Evolutionary conservation across 83 land plant genomes (phyloP), one percentile per base, ranked within the genome.

Genomic region (Picea mariana): DNA sequence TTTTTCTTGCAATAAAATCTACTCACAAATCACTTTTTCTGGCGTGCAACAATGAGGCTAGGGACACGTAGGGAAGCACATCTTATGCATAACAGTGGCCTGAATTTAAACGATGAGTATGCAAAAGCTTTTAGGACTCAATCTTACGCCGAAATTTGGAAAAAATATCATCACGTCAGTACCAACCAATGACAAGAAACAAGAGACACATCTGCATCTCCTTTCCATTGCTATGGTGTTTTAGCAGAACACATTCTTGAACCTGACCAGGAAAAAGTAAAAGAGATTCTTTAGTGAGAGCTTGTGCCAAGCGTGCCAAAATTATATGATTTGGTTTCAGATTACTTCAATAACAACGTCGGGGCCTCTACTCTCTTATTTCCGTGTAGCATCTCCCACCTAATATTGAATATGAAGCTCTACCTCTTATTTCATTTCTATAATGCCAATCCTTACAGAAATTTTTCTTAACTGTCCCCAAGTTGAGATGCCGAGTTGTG

Each of bases 61-160:
- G 15, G 60, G 16, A 58, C 60, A 58, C 17, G 60, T 5, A 58
- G 60, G 5, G 60, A 67, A 26, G 26, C 31, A 18, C 63, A 15
- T 15, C 27, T 26, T 5, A 21, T 3, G 0, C 40, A 58, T 1
- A 16, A 9, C 59, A 20, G 38, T 64, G 65, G 80, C 82, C 47
- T 87, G 31, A 84, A 91, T 58, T 67, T 88, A 20, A 71, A 87
- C 0, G 89, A 91, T 58, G 93, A 91, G 60, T 91, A 91, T 75
- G 85, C 89, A 13, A 86, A 91, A 72, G 87, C 93, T 38, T 91
- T 91, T 65, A 81, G 93, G 6, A 88, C 93, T 5, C 84, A 83
- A 79, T 91, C 93, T 40, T 91, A 91, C 82, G 80, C 65, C 16
- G 84, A 88, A 7, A 85, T 91, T 38, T 88, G 91, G 91, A 81